phyloP scores from a whole-genome alignment of 2,329 filamentous ascomycete genomes.

The Mycocentrospora acerina region DNA sequence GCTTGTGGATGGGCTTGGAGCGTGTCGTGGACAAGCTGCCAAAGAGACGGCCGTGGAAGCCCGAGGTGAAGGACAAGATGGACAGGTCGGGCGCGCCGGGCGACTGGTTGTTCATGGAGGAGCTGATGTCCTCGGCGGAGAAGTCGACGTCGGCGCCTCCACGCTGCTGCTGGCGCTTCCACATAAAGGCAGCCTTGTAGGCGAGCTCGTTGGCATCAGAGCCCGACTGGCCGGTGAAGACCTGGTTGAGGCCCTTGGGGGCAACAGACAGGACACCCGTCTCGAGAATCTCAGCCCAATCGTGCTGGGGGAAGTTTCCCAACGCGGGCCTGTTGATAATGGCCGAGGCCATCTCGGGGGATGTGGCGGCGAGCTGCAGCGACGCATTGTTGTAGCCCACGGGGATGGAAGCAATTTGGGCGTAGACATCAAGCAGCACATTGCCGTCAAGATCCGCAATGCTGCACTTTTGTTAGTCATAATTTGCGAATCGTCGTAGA shows the following conservation, averaged over 20 bases:
- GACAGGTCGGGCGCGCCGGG: constrained; percentile 78
- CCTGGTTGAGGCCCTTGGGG: constrained; percentile 80
- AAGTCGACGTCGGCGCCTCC: constrained; percentile 78
- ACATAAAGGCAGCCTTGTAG: constrained; percentile 96
- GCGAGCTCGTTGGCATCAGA: constrained; percentile 94
- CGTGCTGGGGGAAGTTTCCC: constrained; percentile 84
- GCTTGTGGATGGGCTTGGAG: constrained; percentile 91
- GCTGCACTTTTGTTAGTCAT: constrained; percentile 21
- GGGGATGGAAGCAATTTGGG: constrained; percentile 90
- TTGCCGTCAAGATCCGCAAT: constrained; percentile 73
- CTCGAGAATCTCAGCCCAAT: constrained; percentile 79
- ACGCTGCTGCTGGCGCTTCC: constrained; percentile 76
- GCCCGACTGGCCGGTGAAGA: constrained; percentile 86
- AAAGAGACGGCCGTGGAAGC: constrained; percentile 89
- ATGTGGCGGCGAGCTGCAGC: constrained; percentile 68
- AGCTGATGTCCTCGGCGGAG: constrained; percentile 71
- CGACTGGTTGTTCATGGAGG: constrained; percentile 76
- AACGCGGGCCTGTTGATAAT: constrained; percentile 87
- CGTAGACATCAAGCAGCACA: constrained; percentile 73
- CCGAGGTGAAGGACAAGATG: constrained; percentile 85
- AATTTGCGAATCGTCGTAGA: no score
- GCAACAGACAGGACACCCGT: constrained; percentile 79
- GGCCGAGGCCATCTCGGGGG: constrained; percentile 75
- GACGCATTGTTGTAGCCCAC: constrained; percentile 89
- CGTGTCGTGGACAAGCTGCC: constrained; percentile 85